Conservation (phyloP, 2,329 filamentous ascomycete genomes). For the Coniochaeta hoffmannii region DNA sequence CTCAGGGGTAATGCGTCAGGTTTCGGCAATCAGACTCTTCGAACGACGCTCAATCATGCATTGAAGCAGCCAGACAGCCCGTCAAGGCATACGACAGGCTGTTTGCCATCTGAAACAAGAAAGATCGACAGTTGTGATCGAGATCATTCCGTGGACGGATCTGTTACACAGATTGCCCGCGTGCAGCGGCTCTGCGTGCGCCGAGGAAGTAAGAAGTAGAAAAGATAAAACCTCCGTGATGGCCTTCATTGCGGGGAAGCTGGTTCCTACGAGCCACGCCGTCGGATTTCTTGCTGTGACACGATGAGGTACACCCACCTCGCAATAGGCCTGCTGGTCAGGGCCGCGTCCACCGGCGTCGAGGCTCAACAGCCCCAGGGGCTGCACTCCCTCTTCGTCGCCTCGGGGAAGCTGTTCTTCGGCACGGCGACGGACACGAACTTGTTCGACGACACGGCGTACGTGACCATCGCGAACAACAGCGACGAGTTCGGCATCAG, state of each 20-base stretch:
- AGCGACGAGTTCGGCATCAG: slow-evolving; percentile 47
- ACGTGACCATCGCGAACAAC: slow-evolving; percentile 41
- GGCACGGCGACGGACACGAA: slow-evolving; percentile 48
- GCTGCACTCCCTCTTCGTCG: slow-evolving; percentile 36
- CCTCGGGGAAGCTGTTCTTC: slow-evolving; percentile 44
- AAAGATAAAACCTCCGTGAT: not conserved
- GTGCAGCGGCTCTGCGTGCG: no score
- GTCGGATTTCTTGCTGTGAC: not conserved
- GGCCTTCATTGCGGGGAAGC: not conserved
- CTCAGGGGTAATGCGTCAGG: not conserved
- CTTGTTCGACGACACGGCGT: slow-evolving; percentile 39
- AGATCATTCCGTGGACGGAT: not conserved
- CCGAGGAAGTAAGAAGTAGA: not conserved
- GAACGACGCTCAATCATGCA: not conserved
- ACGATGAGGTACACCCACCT: not conserved
- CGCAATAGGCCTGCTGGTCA: slow-evolving; percentile 7
- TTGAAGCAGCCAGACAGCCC: not conserved
- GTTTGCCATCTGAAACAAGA: not conserved
- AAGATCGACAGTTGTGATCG: not conserved
- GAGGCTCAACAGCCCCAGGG: slow-evolving; percentile 12
- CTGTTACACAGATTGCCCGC: not conserved
- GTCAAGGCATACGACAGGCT: not conserved
- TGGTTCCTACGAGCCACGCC: not conserved
- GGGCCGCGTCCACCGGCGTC: slow-evolving; percentile 4
- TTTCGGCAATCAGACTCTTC: not conserved